Base-by-base conservation (phyloP, 306 rosid species). In the Psophocarpus tetragonolobus region DNA sequence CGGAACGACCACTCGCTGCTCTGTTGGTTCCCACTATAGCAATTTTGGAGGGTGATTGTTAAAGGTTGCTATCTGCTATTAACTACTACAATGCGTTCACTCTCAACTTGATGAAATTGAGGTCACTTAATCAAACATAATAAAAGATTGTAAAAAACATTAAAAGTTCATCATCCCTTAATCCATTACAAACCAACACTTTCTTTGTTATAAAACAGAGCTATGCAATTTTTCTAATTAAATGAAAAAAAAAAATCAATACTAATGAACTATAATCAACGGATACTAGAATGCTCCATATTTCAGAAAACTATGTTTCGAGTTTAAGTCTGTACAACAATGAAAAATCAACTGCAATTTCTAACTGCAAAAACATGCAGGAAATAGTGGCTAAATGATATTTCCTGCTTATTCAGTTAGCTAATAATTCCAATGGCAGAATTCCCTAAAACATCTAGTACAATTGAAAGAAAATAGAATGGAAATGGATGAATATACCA, bases 401-500 rank as follows among this genome's bases (percentile, higher is more conserved):
- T 12, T 17, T 61, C 70, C 63, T 8, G 4, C 51, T 58, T 53
- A 62, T 85, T 80, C 64, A 27, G 63, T 77, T 81, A 64, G 66
- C 60, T 38, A 83, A 56, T 12, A 38, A 56, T 47, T 66, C 77
- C 44, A 73, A 30, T 26, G 42, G 18, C 26, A 76, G 61, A 71
- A 73, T 45, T 68, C 78, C 17, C 51, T 54, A 70, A 73, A 57
- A 20, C 70, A 29, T 70, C 27, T 30, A n/a, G n/a, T n/a, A 63
- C 65, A n/a, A 50, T 45, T 77, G 4, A 53, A 35, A 66, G 73
- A 61, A 70, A 17, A 82, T 30, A 12, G 38, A 64, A 63, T 26
- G 74, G 53, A 53, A 63, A 82, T 32, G 27, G 62, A 44, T 36
- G 15, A 85, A 56, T 20, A 72, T 86, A 95, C 98, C 98, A 95